Evolutionary conservation across 2,329 filamentous ascomycete genomes (phyloP).

Genomic region (Aspergillus versicolor): DNA sequence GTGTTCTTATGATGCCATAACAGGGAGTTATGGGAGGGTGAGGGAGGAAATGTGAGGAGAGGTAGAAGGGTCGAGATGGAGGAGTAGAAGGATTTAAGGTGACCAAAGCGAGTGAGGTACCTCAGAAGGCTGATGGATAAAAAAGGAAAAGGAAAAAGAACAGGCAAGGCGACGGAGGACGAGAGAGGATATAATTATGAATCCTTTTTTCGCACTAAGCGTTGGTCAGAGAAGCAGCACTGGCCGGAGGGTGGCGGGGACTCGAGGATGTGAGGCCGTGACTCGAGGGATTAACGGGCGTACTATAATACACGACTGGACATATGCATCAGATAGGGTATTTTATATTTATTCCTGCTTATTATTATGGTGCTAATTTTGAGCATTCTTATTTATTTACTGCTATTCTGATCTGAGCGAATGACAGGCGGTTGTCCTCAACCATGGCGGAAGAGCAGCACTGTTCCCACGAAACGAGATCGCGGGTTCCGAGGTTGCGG

Average conservation of each 20-base stretch:
- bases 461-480: constrained; percentile 2
- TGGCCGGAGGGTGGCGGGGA: constrained; percentile 22
- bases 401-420: neutral
- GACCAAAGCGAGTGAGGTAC: constrained; percentile 9
- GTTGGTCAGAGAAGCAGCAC: constrained; percentile 12
- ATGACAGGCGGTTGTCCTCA: neutral
- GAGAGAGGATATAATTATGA: constrained; percentile 18
- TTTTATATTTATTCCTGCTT: neutral
- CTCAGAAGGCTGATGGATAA: constrained; percentile 12
- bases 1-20: constrained; percentile 32
- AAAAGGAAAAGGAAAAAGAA: constrained; percentile 11
- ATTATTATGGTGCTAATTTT: neutral
- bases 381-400: neutral
- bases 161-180: constrained; percentile 16
- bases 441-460: constrained; percentile 1
- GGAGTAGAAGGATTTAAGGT: constrained; percentile 26
- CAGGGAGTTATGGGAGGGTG: constrained; percentile 19
- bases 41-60: constrained; percentile 19
- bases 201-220: constrained; percentile 19
- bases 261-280: constrained; percentile 4
- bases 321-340: constrained; percentile 5
- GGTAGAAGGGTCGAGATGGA: constrained; percentile 18
- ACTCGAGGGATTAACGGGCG: neutral
- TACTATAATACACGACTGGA: neutral
- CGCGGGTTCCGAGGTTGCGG: constrained; percentile 1